Evolutionary conservation across 306 rosid genomes (phyloP).

Genomic region (Leucaena leucocephala): DNA sequence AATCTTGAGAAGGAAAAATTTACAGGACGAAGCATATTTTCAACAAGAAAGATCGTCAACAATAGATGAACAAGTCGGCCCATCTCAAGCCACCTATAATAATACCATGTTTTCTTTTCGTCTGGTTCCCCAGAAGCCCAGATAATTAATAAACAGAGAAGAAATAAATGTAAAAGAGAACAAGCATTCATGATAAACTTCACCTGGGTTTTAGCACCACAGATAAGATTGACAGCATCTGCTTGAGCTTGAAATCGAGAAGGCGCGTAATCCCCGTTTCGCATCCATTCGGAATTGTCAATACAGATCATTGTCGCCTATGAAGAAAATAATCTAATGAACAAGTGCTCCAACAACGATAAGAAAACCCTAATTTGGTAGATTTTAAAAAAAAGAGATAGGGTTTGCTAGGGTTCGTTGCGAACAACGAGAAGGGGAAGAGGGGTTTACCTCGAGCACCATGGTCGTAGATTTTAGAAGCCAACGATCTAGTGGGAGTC

Average conservation of each 20-base stretch:
- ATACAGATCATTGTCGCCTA: conserved; percentile 97
- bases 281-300: conserved; percentile 98
- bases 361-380: conserved; percentile 53
- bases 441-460: conserved; percentile 85
- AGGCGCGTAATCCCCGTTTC: conserved; percentile 90
- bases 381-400: background rate
- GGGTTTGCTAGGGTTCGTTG: conserved; percentile 14
- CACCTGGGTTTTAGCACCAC: conserved; percentile 98
- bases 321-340: background rate
- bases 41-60: background rate
- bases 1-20: background rate
- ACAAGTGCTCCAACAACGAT: background rate
- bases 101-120: background rate
- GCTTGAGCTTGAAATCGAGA: conserved; percentile 90
- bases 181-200: background rate
- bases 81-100: conserved; percentile 14
- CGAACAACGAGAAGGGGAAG: background rate
- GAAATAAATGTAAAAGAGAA: background rate
- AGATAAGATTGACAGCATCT: conserved; percentile 87
- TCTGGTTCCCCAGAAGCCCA: conserved; percentile 14
- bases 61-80: conserved; percentile 13
- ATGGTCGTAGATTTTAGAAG: conserved; percentile 47
- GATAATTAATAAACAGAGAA: background rate
- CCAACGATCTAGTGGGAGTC: conserved; percentile 20
- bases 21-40: background rate